A percentile compares a stretch with the other conserved stretches of the same genome.
Conservation (phyloP, 352 stramenopile species). For the Phytophthora pini region DNA sequence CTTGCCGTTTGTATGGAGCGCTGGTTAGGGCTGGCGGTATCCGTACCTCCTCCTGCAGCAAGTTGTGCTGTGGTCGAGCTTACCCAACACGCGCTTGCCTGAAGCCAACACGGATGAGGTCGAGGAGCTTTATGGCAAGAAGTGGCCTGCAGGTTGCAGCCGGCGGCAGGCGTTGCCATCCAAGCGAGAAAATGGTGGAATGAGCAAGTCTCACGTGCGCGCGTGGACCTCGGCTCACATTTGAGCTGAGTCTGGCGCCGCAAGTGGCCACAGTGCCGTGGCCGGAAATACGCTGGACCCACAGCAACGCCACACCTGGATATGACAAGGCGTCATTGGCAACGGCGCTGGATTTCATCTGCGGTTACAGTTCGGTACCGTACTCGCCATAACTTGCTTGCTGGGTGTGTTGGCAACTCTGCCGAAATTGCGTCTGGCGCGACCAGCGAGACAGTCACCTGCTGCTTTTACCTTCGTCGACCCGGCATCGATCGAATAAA, state of each 20-base stretch:
- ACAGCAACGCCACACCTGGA: background rate
- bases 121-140: conserved; percentile 13
- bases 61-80: background rate
- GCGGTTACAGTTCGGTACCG: no score
- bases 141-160: conserved; percentile 8
- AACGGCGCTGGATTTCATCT: no score
- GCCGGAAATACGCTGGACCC: conserved; percentile 5
- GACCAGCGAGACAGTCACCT: conserved; percentile 30
- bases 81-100: conserved; percentile 21
- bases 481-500: background rate
- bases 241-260: background rate
- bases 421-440: background rate
- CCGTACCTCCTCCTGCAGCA: conserved; percentile 19
- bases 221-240: conserved; percentile 10
- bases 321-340: no score
- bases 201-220: conserved; percentile 32
- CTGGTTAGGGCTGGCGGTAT: conserved; percentile 27
- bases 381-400: no score
- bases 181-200: conserved; percentile 9
- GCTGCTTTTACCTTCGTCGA: conserved; percentile 2
- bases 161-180: background rate
- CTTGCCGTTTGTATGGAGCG: conserved; percentile 20
- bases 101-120: conserved; percentile 15
- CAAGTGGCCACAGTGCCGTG: background rate
- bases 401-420: background rate